These are phyloP conservation scores for Candida ovalis DNA, from an alignment of 805 yeast genomes.

Conservation along the genomic window DNA sequence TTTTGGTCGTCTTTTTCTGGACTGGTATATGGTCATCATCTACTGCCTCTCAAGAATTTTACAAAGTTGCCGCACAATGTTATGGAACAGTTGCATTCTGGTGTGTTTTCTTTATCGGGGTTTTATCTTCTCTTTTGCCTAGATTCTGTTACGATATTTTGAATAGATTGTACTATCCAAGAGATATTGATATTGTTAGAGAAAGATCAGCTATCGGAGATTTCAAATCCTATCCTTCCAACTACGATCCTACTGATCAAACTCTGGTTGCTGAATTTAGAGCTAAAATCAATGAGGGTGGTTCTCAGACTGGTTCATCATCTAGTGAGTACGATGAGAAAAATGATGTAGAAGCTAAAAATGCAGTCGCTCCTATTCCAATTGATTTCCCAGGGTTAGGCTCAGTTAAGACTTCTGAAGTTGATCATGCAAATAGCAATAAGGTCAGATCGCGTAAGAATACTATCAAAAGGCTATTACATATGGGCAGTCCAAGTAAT, in stretches of 20 bases:
- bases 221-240: slow-evolving; percentile 44
- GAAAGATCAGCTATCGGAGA: slow-evolving; percentile 55
- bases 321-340: slow-evolving; percentile 14
- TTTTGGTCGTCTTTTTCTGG: slow-evolving; percentile 64
- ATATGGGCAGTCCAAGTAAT: slow-evolving; percentile 1
- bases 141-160: slow-evolving; percentile 50
- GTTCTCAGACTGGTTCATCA: not conserved
- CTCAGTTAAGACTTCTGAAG: not conserved
- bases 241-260: slow-evolving; percentile 51
- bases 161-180: slow-evolving; percentile 52
- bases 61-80: slow-evolving; percentile 57
- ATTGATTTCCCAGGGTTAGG: slow-evolving; percentile 1
- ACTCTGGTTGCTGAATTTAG: slow-evolving; percentile 24
- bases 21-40: slow-evolving; percentile 72
- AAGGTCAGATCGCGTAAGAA: slow-evolving; percentile 13
- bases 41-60: slow-evolving; percentile 50
- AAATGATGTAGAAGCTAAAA: slow-evolving; percentile 12
- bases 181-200: slow-evolving; percentile 67
- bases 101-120: slow-evolving; percentile 58
- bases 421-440: not conserved
- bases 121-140: slow-evolving; percentile 55
- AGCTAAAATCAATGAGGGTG: slow-evolving; percentile 5
- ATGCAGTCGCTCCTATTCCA: not conserved
- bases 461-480: slow-evolving; percentile 13
- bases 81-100: slow-evolving; percentile 63